Evolutionary conservation across 768 basidiomycete genomes (phyloP).

Genomic region (Suillus subalutaceus): DNA sequence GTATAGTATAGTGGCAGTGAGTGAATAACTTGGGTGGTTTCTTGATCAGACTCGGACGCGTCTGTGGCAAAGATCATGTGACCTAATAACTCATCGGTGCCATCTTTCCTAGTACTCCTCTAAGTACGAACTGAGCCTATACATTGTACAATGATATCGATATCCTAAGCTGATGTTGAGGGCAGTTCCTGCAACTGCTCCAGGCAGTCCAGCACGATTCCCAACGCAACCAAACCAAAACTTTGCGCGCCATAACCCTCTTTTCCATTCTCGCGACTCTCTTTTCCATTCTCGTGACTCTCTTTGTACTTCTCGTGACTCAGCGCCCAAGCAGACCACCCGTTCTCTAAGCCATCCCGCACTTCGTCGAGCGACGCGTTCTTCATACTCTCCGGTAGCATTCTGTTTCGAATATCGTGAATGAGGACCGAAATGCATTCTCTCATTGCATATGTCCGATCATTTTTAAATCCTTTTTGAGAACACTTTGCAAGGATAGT

Average conservation of each 20-base stretch:
- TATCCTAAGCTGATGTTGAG: not conserved
- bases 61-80: not conserved
- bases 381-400: constrained; percentile 35
- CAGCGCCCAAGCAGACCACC: constrained; percentile 70
- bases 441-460: constrained; percentile 64
- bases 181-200: constrained; percentile 35
- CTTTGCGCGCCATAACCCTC: constrained; percentile 57
- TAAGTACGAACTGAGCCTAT: not conserved
- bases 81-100: not conserved
- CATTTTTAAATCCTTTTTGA: constrained; percentile 60
- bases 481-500: constrained; percentile 73
- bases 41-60: not conserved
- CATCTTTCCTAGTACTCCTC: not conserved
- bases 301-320: constrained; percentile 41
- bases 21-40: not conserved
- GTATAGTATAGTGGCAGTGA: not conserved
- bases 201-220: constrained; percentile 60
- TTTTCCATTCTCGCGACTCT: constrained; percentile 38
- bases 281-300: constrained; percentile 39
- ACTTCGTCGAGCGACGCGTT: constrained; percentile 32
- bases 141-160: not conserved
- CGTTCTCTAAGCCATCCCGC: constrained; percentile 45
- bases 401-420: constrained; percentile 46
- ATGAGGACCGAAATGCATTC: constrained; percentile 57
- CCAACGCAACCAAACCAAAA: constrained; percentile 69